phyloP scores from a whole-genome alignment of 2,329 filamentous ascomycete species.

The Mollisiaceae sp. region DNA sequence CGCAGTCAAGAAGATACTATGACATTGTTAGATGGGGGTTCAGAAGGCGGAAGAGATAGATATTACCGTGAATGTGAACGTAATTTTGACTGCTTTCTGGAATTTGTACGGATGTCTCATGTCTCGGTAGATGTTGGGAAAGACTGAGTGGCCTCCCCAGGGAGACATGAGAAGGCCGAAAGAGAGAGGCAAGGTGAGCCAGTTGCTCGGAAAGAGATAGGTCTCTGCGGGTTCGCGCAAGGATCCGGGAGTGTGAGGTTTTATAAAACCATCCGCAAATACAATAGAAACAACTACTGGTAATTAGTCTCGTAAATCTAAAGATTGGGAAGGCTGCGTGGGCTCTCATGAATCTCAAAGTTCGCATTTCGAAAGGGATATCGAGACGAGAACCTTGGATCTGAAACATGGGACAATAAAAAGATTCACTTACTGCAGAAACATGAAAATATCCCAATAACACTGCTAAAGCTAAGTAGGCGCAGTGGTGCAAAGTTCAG shows the following conservation, averaged over 20 bases:
- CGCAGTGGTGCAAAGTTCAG: slow-evolving; percentile 85
- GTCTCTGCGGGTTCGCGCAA: slow-evolving; percentile 80
- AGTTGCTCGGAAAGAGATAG: slow-evolving; percentile 82
- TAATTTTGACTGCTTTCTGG: slow-evolving; percentile 72
- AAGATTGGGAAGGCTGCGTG: background rate
- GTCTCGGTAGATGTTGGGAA: slow-evolving; percentile 83
- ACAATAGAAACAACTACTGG: slow-evolving; percentile 78
- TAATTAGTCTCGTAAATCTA: slow-evolving; percentile 1
- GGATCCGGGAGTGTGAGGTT: slow-evolving; percentile 79
- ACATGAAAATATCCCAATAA: slow-evolving; percentile 90
- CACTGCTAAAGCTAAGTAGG: slow-evolving; percentile 85
- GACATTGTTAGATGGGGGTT: slow-evolving; percentile 2
- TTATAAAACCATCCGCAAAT: slow-evolving; percentile 84
- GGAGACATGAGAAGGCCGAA: slow-evolving; percentile 89
- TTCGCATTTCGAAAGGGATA: background rate
- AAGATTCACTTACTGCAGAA: slow-evolving; percentile 73
- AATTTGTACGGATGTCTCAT: slow-evolving; percentile 77
- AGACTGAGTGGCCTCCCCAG: slow-evolving; percentile 70
- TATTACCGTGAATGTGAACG: slow-evolving; percentile 82
- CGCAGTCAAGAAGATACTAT: slow-evolving; percentile 78
- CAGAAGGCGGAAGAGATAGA: background rate
- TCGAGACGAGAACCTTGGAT: background rate
- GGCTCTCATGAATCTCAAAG: background rate
- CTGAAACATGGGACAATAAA: background rate
- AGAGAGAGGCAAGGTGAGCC: slow-evolving; percentile 81